Conservation (phyloP, 345 rosid genomes). For the Aurinia saxatilis region DNA sequence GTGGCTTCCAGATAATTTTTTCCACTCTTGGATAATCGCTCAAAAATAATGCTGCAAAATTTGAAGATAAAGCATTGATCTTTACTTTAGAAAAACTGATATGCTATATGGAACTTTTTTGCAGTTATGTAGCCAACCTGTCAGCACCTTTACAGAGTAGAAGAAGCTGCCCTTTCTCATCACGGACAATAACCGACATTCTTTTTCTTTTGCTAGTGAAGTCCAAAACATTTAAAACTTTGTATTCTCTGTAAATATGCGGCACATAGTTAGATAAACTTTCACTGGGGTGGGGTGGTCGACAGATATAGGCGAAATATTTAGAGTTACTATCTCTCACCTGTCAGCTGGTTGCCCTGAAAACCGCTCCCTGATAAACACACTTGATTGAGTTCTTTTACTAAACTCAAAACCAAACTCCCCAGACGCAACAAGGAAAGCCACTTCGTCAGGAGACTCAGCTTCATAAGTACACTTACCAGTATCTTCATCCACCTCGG, state of each 20-base stretch:
- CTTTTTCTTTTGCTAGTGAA: conserved; percentile 65
- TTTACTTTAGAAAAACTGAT: neutral
- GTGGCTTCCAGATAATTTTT: conserved; percentile 42
- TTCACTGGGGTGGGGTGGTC: neutral
- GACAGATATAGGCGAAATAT: neutral
- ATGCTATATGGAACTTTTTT: conserved; percentile 2
- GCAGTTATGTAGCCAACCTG: conserved; percentile 36
- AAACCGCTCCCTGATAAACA: conserved; percentile 37
- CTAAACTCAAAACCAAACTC: conserved; percentile 64
- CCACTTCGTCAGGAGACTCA: conserved; percentile 79
- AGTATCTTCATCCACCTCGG: conserved; percentile 40
- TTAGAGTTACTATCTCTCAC: conserved; percentile 23
- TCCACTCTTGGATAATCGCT: conserved; percentile 55
- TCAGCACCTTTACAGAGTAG: conserved; percentile 87
- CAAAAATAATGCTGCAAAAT: conserved; percentile 55
- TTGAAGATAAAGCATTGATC: conserved; percentile 7
- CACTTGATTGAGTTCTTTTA: conserved; percentile 54
- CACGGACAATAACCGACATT: conserved; percentile 66
- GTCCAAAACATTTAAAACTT: conserved; percentile 61
- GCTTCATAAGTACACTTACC: conserved; percentile 63
- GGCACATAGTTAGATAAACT: neutral
- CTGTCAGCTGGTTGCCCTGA: conserved; percentile 42
- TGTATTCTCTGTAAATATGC: conserved; percentile 48
- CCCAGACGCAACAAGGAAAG: conserved; percentile 64
- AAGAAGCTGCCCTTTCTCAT: conserved; percentile 55